Evolutionary conservation across 768 basidiomycete genomes (phyloP), one percentile per base, ranked within the genome.

Genomic region (Tylopilus sp.): DNA sequence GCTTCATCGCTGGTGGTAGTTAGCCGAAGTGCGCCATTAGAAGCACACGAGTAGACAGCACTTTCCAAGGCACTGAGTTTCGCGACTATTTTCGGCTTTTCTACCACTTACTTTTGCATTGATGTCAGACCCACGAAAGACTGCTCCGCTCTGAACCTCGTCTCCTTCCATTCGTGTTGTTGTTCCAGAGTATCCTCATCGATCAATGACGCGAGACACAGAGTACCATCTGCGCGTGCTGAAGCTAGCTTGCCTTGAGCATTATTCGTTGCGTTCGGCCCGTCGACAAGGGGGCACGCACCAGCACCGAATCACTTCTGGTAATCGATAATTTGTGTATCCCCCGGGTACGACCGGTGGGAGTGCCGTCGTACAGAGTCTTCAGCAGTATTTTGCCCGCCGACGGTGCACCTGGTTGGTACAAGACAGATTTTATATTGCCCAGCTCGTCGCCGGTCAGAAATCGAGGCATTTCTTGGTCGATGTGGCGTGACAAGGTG

Each of bases 371-470:
- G 47, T 69, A 62, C 6, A 76, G 44, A 19, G 66, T 75, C 29
- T 68, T 72, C 7, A 75, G 44, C 21, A 64, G 54, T 3, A 68
- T 63, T 48, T 75, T 78, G 50, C 63, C 57, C 42, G 64, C 68
- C n/a, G 72, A 66, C 16, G 67, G 55, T 12, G 57, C 41, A 12
- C 67, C 62, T 17, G 71, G 59, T 4, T 65, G 48, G 60, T 79
- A 86, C 11, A 61, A 70, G 51, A 89, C 62, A 9, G 80, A 69
- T 71, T 91, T 91, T 53, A 92, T 78, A 52, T 79, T 81, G 19
- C 90, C 91, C 29, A 88, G 81, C 57, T 89, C 86, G 71, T 92
- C 91, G 57, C 88, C 91, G 41, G 82, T 69, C 46, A 89, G 71
- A 70, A 91, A 90, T 53, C 78, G 80, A 65, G 81, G 72, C 86